Percentiles rank a stretch among this genome's conserved stretches.
Conservation (phyloP, 1,139 yeast species). For the Suhomyces atakaporum region DNA sequence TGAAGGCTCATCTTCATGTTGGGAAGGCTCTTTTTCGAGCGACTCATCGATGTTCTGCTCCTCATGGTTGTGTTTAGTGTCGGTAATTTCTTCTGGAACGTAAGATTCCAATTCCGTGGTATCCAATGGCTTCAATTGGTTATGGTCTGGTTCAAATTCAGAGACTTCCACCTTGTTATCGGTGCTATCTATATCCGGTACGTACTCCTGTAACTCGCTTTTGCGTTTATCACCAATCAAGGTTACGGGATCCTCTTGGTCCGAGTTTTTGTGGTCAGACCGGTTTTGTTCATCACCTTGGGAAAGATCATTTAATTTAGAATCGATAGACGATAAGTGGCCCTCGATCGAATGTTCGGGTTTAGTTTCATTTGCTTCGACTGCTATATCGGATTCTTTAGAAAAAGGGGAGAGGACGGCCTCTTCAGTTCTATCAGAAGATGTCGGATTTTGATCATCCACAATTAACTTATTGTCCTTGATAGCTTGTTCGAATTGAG, state of each 20-base stretch:
- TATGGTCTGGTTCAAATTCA: constrained; percentile 16
- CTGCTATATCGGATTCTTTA: not conserved
- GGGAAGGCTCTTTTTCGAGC: not conserved
- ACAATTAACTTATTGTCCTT: constrained; percentile 14
- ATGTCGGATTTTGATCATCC: constrained; percentile 5
- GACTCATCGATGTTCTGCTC: not conserved
- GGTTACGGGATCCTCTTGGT: constrained; percentile 13
- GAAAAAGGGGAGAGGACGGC: constrained; percentile 6
- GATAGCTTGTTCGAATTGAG: constrained; percentile 16
- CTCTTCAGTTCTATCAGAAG: not conserved
- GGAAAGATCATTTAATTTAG: constrained; percentile 1
- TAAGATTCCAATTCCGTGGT: constrained; percentile 1
- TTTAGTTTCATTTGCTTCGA: not conserved
- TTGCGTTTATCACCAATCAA: constrained; percentile 18
- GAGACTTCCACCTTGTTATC: constrained; percentile 1
- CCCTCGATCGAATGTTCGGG: constrained; percentile 1
- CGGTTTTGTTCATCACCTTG: no score
- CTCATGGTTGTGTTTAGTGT: no score
- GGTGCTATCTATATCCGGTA: constrained; percentile 13
- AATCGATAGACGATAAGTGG: constrained; percentile 4
- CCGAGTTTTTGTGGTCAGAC: no score
- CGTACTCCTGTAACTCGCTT: constrained; percentile 18
- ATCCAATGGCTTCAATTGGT: constrained; percentile 15
- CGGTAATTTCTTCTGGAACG: not conserved
- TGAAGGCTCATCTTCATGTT: constrained; percentile 1